Evolutionary conservation across 164 flowering plant species (phyloP), one percentile per base, ranked within the genome.

Genomic region (Echeveria elegans): DNA sequence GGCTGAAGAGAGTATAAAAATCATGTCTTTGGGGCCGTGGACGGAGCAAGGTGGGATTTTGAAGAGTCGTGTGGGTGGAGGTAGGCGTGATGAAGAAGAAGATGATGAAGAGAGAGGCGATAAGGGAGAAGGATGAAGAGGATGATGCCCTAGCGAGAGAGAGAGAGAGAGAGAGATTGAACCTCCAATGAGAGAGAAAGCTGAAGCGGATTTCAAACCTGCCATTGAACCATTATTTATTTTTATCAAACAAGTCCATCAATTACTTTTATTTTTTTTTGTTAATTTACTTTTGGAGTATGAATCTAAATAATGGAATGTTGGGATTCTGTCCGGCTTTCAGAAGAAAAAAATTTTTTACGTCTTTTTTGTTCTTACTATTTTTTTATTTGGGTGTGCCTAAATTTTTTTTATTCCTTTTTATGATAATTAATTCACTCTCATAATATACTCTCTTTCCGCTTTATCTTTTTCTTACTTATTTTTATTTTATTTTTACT

Each of bases 211-310:
- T 59, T 76, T 75, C 78, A 79, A 72, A 76, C 74, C 75, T 71
- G 60, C 58, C 47, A 74, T 74, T 74, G 31, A 83, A 82, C 74
- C 75, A 64, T 37, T 79, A 37, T 84, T 77, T 43, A 81, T 65
- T 77, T 34, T 67, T 8, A 1, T n/a, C 31, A 65, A 58, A 83
- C 76, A 64, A 68, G 84, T 83, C 94, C 94, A 2, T 5, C 4
- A 56, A 56, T 11, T 53, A 52, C 23, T 50, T 19, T n/a, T 50
- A n/a, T 50, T 24, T 10, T 24, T 24, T 50, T 50, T 24, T 6
- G 18, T 31, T 63, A 2, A 2, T 32, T n/a, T n/a, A n/a, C n/a
- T n/a, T n/a, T n/a, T n/a, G n/a, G n/a, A n/a, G n/a, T n/a, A n/a
- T n/a, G n/a, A n/a, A n/a, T n/a, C n/a, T 7, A 31, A 32, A 32